Percentiles rank a stretch among this genome's conserved stretches.
Evolutionary conservation across 2,329 filamentous ascomycete species (phyloP).

Genomic region (Arthrobotrys sinensis): DNA sequence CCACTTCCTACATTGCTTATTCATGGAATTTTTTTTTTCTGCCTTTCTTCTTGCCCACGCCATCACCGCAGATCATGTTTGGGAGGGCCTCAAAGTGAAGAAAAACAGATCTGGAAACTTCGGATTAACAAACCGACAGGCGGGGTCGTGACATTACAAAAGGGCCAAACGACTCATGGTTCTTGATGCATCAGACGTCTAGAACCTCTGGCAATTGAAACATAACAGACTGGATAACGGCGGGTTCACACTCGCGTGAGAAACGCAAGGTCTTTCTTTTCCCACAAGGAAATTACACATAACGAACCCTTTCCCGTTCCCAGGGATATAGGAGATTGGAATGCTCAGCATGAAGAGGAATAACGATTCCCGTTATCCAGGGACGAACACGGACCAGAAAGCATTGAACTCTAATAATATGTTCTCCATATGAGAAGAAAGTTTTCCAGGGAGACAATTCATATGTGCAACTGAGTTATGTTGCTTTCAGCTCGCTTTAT

Average conservation of each 20-base stretch:
- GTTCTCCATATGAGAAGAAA: constrained; percentile 9
- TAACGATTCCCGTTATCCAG: constrained; percentile 34
- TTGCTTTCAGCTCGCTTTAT: constrained; percentile 20
- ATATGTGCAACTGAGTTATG: constrained; percentile 23
- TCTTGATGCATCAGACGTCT: constrained; percentile 36
- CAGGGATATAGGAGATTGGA: constrained; percentile 59
- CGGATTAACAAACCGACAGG: constrained; percentile 54
- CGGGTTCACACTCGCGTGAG: constrained; percentile 7
- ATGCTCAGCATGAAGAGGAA: constrained; percentile 40
- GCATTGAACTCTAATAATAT: constrained; percentile 13
- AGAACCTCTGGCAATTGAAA: constrained; percentile 43
- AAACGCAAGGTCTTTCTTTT: background rate
- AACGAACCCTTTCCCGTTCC: constrained; percentile 49
- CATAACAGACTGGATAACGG: constrained; percentile 7
- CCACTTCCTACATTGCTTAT: constrained; percentile 39
- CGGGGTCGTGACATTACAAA: constrained; percentile 39
- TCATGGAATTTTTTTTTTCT: background rate
- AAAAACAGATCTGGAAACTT: constrained; percentile 45
- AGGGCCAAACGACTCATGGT: constrained; percentile 18
- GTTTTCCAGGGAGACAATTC: constrained; percentile 22
- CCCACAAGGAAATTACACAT: constrained; percentile 40
- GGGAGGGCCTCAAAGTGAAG: background rate
- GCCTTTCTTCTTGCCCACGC: constrained; percentile 6
- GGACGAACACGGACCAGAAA: constrained; percentile 35
- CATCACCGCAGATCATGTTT: constrained; percentile 23